Base-by-base conservation (phyloP, 139 green algal genomes). In the Diplosphaera chodatii region DNA sequence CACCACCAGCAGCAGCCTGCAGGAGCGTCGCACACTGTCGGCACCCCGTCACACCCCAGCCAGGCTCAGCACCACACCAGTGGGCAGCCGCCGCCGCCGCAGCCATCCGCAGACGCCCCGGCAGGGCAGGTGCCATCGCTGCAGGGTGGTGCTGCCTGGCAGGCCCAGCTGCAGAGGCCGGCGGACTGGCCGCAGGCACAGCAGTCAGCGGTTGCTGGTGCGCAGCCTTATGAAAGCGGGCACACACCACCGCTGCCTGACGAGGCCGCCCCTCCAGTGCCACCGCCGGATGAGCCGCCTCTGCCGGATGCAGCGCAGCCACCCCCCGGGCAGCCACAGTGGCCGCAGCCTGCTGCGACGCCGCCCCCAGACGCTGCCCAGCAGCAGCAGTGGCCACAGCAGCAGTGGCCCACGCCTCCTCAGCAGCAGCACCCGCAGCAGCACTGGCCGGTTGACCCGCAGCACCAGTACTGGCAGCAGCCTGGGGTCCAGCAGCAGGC, bases 341-440 rank as follows among this genome's bases (percentile, higher is more conserved):
- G 13, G 37, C 37, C 8, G 37, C 37, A 48, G n/a, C n/a, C n/a
- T n/a, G n/a, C n/a, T n/a, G n/a, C n/a, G n/a, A n/a, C n/a, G n/a
- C n/a, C n/a, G n/a, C 37, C 37, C 6, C 37, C 37, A 48, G 10
- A 10, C 37, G 37, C 37, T 48, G 37, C 10, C 31, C 64, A 68
- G 25, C 59, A 65, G 59, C 59, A 68, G 30, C 64, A 68, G 64
- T 31, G 55, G 64, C 64, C 28, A n/a, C 64, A 30, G 33, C 33
- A 27, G 40, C 40, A 32, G 28, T 2, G 22, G 32, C 31, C 1
- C 25, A 8, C 67, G 32, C n/a, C 25, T 1, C n/a, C 29, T 30
- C 64, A 71, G 64, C 21, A 66, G n/a, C 71, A 72, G 16, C 48
- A n/a, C n/a, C n/a, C 62, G 64, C 71, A 40, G 31, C 31, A 68